These are phyloP conservation scores for Limnanthes douglasii DNA, from an alignment of 345 rosid species.

Conservation along the genomic window DNA sequence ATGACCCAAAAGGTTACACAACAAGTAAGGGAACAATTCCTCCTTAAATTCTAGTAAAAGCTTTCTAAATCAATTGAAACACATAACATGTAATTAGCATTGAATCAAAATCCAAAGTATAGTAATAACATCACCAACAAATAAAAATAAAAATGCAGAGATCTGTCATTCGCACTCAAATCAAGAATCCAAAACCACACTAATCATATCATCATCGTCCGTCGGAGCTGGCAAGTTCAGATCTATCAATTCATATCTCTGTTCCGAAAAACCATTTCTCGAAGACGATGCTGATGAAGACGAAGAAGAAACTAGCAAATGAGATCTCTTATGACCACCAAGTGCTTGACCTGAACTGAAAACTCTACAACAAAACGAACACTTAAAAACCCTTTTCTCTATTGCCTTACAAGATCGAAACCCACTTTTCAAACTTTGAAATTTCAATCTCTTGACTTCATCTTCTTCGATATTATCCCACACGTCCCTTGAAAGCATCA, in stretches of 20 bases:
- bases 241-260: slow-evolving; percentile 39
- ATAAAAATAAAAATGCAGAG: neutral
- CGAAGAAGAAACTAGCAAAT: slow-evolving; percentile 20
- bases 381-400: slow-evolving; percentile 27
- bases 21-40: no score
- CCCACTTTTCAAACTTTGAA: slow-evolving; percentile 17
- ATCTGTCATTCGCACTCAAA: neutral
- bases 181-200: slow-evolving; percentile 32
- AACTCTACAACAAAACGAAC: slow-evolving; percentile 49
- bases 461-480: slow-evolving; percentile 32
- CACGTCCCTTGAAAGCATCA: slow-evolving; percentile 90
- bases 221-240: slow-evolving; percentile 89
- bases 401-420: slow-evolving; percentile 48
- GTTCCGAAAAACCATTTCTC: no score
- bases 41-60: no score
- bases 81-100: no score
- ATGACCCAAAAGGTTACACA: no score
- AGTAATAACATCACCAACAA: no score
- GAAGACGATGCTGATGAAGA: slow-evolving; percentile 10
- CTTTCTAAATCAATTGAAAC: no score
- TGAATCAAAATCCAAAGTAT: no score
- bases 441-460: slow-evolving; percentile 10
- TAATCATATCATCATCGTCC: slow-evolving; percentile 49
- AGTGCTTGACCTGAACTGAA: slow-evolving; percentile 72
- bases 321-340: slow-evolving; percentile 81